These are phyloP conservation scores for Tricholoma flavovirens DNA, from an alignment of 768 basidiomycete species.

Conservation along the genomic window DNA sequence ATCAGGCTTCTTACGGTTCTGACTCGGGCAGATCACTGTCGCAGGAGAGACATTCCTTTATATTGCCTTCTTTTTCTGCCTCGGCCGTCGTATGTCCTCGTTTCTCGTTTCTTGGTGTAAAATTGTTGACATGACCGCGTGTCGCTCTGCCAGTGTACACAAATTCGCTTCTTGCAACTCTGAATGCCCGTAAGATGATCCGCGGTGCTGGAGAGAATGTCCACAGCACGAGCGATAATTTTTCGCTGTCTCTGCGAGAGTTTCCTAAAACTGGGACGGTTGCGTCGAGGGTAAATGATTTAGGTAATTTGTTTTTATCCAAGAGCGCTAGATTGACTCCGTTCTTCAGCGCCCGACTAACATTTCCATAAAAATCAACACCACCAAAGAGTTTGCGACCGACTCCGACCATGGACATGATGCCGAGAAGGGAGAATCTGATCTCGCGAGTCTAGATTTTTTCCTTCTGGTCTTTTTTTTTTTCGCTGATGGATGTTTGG, in stretches of 20 bases:
- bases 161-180: constrained; percentile 55
- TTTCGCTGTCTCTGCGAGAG: constrained; percentile 34
- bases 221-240: constrained; percentile 35
- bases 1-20: constrained; percentile 1
- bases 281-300: constrained; percentile 25
- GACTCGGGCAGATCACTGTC: constrained; percentile 34
- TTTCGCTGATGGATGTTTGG: not conserved
- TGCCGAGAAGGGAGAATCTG: constrained; percentile 18
- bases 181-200: constrained; percentile 50
- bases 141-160: constrained; percentile 44
- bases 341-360: constrained; percentile 33
- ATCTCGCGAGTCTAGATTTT: constrained; percentile 8
- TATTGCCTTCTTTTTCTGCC: constrained; percentile 54
- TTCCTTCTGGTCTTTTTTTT: not conserved
- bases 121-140: constrained; percentile 1
- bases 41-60: constrained; percentile 49
- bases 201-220: constrained; percentile 33
- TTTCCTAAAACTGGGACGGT: constrained; percentile 28
- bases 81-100: constrained; percentile 46
- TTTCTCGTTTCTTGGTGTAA: not conserved
- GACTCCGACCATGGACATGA: constrained; percentile 33
- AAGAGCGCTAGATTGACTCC: not conserved
- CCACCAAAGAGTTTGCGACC: constrained; percentile 42
- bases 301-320: not conserved
- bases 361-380: constrained; percentile 52